These are phyloP conservation scores for Phyllosticta citrichinensis DNA, from an alignment of 2,329 filamentous ascomycete genomes.

Conservation along the genomic window DNA sequence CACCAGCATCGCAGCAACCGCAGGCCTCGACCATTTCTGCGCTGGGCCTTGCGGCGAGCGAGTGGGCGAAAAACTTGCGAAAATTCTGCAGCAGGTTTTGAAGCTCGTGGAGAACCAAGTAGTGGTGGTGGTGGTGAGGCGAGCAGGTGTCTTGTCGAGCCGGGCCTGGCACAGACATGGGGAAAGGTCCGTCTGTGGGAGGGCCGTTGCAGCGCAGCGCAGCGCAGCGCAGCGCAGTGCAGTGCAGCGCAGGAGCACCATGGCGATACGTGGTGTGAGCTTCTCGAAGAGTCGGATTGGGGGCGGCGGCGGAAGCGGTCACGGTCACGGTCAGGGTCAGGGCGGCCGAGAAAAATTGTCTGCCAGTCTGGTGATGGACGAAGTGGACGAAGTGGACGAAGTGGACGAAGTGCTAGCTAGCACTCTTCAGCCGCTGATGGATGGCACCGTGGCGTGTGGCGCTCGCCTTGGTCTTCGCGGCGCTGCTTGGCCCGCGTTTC, in stretches of 20 bases:
- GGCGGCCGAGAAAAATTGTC: neutral
- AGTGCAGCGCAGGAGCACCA: neutral
- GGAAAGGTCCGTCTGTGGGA: neutral
- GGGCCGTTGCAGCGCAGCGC: neutral
- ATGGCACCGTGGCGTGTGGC: neutral
- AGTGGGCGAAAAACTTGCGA: neutral
- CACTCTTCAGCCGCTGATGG: neutral
- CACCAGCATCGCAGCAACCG: neutral
- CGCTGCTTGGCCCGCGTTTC: neutral
- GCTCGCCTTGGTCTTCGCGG: too few species aligned
- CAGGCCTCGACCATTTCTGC: neutral
- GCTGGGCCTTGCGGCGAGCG: neutral
- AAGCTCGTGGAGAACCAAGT: neutral
- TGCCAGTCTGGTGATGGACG: neutral
- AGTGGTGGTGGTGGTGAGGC: neutral
- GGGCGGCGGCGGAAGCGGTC: neutral
- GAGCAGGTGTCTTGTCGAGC: neutral
- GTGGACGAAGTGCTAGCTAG: too few species aligned
- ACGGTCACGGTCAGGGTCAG: too few species aligned
- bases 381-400: too few species aligned
- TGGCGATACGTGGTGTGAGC: neutral
- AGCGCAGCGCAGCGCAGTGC: neutral
- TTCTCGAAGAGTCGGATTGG: neutral
- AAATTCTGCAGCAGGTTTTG: neutral
- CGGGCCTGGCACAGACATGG: neutral